Percentiles rank a stretch among this genome's conserved stretches.
These are phyloP conservation scores for Puccinia coronata DNA, from an alignment of 1,284 basidiomycete species.

Conservation along the genomic window DNA sequence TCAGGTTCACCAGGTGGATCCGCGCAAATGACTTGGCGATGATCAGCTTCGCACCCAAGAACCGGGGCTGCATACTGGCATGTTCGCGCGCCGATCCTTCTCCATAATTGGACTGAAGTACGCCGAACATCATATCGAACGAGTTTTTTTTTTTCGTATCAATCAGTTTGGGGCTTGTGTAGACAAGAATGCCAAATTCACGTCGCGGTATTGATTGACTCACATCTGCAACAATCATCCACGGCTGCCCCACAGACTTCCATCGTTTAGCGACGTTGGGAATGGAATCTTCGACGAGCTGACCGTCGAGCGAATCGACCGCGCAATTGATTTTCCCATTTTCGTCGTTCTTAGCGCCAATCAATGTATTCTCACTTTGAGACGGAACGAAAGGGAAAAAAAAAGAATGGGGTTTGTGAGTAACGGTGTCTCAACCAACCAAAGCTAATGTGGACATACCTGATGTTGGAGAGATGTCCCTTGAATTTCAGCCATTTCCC, in stretches of 20 bases:
- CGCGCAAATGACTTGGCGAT: conserved; percentile 83
- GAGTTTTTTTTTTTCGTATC: background rate
- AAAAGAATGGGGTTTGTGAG: background rate
- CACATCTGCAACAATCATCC: conserved; percentile 87
- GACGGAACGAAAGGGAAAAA: conserved; percentile 4
- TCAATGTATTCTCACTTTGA: conserved; percentile 54
- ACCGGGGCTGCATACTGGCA: conserved; percentile 92
- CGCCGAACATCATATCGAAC: background rate
- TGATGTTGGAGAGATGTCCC: conserved; percentile 59
- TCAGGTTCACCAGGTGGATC: conserved; percentile 94
- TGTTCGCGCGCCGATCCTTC: conserved; percentile 98
- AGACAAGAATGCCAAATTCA: background rate
- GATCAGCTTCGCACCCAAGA: conserved; percentile 70
- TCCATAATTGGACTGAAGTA: conserved; percentile 68
- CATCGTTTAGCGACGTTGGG: conserved; percentile 84
- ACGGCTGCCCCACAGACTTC: conserved; percentile 77
- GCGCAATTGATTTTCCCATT: conserved; percentile 85
- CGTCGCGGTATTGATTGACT: conserved; percentile 19
- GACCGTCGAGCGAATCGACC: conserved; percentile 66
- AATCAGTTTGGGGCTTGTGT: background rate
- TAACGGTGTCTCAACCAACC: background rate
- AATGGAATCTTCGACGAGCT: conserved; percentile 70
- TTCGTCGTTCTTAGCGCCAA: conserved; percentile 83
- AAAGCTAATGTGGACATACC: conserved; percentile 46
- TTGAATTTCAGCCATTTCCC: conserved; percentile 99